Base-by-base conservation (phyloP, 805 yeast species). In the Nakazawaea anatomiae region DNA sequence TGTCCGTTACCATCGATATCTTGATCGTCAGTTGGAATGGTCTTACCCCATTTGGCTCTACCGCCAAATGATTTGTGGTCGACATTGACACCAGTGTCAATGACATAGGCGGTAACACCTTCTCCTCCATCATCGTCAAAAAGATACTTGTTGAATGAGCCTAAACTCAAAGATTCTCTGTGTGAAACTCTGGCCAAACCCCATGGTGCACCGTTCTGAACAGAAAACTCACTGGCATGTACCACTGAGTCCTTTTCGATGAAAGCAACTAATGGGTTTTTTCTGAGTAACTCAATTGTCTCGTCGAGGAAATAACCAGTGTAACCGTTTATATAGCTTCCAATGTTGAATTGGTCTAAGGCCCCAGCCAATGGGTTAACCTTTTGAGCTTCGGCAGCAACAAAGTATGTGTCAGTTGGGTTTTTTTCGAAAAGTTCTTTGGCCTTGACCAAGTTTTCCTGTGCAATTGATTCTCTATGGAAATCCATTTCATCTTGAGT, bases 131-230 rank as follows among this genome's bases (percentile, higher is more conserved):
- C 79, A 55, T 75, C 75, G 57, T 86, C 89, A 65, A 78, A 87
- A 52, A 84, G 62, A 67, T 89, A 89, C 66, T 84, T 84, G 70
- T 82, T 83, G 72, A 83, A 84, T 48, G 84, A 76, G 53, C 84
- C 84, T 55, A 86, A 74, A 56, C 82, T 79, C 62, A 85, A 74
- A 14, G 83, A 75, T 52, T 82, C 79, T 69, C 91, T 80, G 71
- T 89, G 96, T 29, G 96, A 87, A 54, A 90, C 81, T 75, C 97
- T 81, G 29, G 96, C 87, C 56, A 90, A 77, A 60, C 97, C 97
- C 97, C 97, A 90, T 44, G 96, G 96, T 31, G 96, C 91, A 55
- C 90, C 90, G 57, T 79, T 77, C 72, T 89, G 94, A 54, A 80
- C 76, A 54, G 82, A 79, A 48, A 82, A 76, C 58, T 81, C 84